These are phyloP conservation scores for Volvox carteri DNA, from an alignment of 163 green algal genomes.

Conservation along the genomic window DNA sequence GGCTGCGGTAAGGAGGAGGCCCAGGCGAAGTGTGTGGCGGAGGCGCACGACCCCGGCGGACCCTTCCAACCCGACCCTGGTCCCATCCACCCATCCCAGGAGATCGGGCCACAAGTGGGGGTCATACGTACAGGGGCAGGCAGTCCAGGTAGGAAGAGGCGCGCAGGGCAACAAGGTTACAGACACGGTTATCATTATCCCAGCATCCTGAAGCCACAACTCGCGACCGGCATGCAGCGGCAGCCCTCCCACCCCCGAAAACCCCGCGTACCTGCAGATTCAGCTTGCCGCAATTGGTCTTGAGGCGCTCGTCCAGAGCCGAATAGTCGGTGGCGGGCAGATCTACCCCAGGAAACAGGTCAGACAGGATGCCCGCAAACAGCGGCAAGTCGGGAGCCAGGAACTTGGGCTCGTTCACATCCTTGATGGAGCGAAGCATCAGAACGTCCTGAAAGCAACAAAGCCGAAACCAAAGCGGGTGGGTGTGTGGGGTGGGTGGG, in stretches of 20 bases:
- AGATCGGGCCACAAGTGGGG: too few relatives aligned
- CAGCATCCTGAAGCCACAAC: too few relatives aligned
- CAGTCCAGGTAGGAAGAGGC: too few relatives aligned
- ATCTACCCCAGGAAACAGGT: constrained; percentile 83
- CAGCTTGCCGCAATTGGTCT: constrained; percentile 65
- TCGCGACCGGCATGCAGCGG: too few relatives aligned
- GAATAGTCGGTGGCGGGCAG: constrained; percentile 78
- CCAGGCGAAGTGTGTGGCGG: too few relatives aligned
- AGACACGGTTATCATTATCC: too few relatives aligned
- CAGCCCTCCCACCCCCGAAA: too few relatives aligned
- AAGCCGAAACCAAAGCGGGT: background rate
- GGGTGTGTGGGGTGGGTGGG: background rate
- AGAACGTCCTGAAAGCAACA: constrained; percentile 72
- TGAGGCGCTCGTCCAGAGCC: constrained; percentile 65
- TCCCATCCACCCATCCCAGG: too few relatives aligned
- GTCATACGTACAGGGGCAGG: too few relatives aligned
- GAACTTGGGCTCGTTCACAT: constrained; percentile 90
- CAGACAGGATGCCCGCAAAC: constrained; percentile 84
- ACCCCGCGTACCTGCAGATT: constrained; percentile 70
- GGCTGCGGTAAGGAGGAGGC: background rate
- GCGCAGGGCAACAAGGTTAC: too few relatives aligned
- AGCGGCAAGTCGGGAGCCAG: constrained; percentile 84
- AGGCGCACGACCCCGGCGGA: too few relatives aligned
- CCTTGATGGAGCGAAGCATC: constrained; percentile 81
- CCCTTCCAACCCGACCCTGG: too few relatives aligned